Percentiles rank a stretch among this genome's conserved stretches.
Conservation (phyloP, 352 stramenopile species). For the Discostella stelligera region DNA sequence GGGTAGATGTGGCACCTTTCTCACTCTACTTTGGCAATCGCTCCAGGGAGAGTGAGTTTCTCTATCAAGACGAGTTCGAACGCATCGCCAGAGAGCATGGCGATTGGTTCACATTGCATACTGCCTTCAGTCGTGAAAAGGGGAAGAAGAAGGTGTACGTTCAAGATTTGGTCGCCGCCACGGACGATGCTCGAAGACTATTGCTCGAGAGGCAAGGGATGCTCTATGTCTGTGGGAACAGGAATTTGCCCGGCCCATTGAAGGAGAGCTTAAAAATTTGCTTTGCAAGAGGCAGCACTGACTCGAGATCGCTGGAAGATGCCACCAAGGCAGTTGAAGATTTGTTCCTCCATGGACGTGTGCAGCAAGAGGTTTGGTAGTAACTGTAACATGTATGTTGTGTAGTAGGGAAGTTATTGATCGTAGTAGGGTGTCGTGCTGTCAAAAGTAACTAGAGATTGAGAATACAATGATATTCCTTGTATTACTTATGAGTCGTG, state of each 20-base stretch:
- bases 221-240: slow-evolving; percentile 72
- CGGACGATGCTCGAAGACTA: slow-evolving; percentile 54
- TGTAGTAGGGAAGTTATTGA: not conserved
- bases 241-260: slow-evolving; percentile 62
- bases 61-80: slow-evolving; percentile 61
- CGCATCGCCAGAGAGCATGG: slow-evolving; percentile 48
- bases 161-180: slow-evolving; percentile 69
- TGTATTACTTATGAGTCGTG: not conserved
- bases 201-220: slow-evolving; percentile 54
- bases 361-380: slow-evolving; percentile 52
- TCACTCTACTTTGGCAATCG: slow-evolving; percentile 75
- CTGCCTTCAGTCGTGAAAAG: slow-evolving; percentile 67
- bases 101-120: slow-evolving; percentile 68
- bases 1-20: slow-evolving; percentile 58
- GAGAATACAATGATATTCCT: not conserved
- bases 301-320: slow-evolving; percentile 36
- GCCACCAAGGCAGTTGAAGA: slow-evolving; percentile 58
- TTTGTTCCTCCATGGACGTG: slow-evolving; percentile 43
- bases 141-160: slow-evolving; percentile 69
- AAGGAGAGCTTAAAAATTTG: slow-evolving; percentile 49
- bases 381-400: not conserved
- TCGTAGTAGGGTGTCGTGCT: not conserved
- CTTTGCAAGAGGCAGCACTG: slow-evolving; percentile 45
- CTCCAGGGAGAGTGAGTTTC: slow-evolving; percentile 55
- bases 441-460: not conserved